Conservation (phyloP, 306 rosid genomes). For the Fagus sylvatica region DNA sequence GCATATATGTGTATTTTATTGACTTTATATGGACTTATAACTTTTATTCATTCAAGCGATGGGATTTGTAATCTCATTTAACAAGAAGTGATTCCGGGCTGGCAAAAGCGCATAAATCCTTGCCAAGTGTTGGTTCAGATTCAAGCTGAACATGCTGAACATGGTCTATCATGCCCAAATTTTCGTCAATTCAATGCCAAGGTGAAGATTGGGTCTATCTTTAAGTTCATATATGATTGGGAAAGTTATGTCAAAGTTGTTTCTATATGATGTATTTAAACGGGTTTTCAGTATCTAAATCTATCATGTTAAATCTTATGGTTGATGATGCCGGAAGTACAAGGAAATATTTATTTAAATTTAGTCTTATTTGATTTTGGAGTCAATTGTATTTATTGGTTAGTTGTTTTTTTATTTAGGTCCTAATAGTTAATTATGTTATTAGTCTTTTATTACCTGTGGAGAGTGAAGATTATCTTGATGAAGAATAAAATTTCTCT, state of each 20-base stretch:
- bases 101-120: conserved; percentile 66
- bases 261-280: background rate
- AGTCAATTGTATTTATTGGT: too few relatives aligned
- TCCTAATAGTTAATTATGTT: too few relatives aligned
- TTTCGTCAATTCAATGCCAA: conserved; percentile 87
- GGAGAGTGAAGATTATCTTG: too few relatives aligned
- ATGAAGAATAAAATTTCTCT: too few relatives aligned
- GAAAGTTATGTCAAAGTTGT: background rate
- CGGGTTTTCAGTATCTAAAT: background rate
- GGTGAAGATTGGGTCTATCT: conserved; percentile 43
- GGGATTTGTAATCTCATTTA: conserved; percentile 78
- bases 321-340: background rate
- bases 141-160: conserved; percentile 50
- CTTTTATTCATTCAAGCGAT: conserved; percentile 43
- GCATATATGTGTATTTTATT: conserved; percentile 5
- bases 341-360: too few relatives aligned
- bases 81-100: conserved; percentile 50
- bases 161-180: conserved; percentile 57
- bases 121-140: conserved; percentile 63
- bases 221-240: background rate
- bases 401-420: too few relatives aligned
- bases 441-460: too few relatives aligned
- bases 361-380: too few relatives aligned
- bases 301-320: background rate
- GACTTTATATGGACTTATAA: conserved; percentile 22